These are phyloP conservation scores for Plasmopara muralis DNA, from an alignment of 352 stramenopile genomes.

Conservation along the genomic window DNA sequence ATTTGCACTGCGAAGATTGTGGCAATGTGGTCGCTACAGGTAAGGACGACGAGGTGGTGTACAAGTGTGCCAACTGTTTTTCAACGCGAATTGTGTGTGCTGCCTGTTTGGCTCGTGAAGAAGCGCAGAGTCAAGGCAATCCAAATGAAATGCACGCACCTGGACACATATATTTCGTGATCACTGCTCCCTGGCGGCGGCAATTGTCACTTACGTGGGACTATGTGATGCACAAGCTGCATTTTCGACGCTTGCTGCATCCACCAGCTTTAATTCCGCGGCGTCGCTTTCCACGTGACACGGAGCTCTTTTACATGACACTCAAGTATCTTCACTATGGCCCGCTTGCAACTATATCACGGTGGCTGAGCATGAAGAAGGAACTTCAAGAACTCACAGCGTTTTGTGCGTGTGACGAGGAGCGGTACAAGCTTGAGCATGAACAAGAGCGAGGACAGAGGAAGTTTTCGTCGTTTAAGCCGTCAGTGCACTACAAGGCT, in stretches of 20 bases:
- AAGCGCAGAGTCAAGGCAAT: constrained; percentile 31
- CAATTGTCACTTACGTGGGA: constrained; percentile 21
- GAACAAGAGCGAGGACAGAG: neutral
- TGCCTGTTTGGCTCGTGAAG: constrained; percentile 42
- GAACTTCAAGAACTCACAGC: constrained; percentile 56
- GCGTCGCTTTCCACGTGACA: constrained; percentile 40
- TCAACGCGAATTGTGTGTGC: constrained; percentile 42
- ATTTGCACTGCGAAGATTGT: constrained; percentile 27
- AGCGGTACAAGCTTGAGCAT: constrained; percentile 21
- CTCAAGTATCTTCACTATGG: constrained; percentile 64
- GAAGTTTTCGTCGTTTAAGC: constrained; percentile 22
- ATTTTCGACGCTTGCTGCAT: constrained; percentile 39
- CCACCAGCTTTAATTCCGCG: constrained; percentile 50
- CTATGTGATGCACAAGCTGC: constrained; percentile 18
- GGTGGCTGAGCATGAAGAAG: constrained; percentile 42
- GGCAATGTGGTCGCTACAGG: constrained; percentile 16
- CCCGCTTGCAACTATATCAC: constrained; percentile 47
- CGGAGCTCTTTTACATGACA: constrained; percentile 57
- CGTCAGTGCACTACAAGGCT: constrained; percentile 50
- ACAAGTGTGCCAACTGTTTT: constrained; percentile 59
- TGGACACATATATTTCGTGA: constrained; percentile 61
- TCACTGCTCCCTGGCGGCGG: constrained; percentile 38
- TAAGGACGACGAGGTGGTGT: constrained; percentile 33
- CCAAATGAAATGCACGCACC: constrained; percentile 48
- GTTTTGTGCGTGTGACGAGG: constrained; percentile 60